Percentiles rank a stretch among this genome's conserved stretches.
Conservation (phyloP, 164 flowering plant species). For the Umbilicus rupestris region DNA sequence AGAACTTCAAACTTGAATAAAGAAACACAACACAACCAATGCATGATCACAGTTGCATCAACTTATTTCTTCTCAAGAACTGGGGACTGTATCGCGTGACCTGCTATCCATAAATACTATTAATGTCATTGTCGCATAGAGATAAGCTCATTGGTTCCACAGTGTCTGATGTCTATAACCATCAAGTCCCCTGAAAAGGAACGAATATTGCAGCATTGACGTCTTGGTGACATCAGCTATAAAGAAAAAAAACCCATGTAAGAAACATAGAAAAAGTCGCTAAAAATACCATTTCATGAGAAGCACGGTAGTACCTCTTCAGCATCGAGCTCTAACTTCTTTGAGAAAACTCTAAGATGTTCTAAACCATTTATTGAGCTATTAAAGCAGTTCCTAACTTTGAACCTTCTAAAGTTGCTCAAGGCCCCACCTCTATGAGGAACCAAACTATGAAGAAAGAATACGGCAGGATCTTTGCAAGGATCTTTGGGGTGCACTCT, state of each 20-base stretch:
- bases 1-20: background rate
- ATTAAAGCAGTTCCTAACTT: conserved; percentile 22
- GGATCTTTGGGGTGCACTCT: conserved; percentile 49
- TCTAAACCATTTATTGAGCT: conserved; percentile 24
- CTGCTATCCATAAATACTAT: background rate
- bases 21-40: background rate
- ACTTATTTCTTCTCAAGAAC: too few species aligned
- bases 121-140: conserved; percentile 29
- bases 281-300: background rate
- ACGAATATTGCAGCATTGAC: conserved; percentile 62
- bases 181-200: conserved; percentile 25
- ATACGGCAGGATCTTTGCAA: conserved; percentile 44
- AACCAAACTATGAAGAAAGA: conserved; percentile 38
- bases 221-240: conserved; percentile 53
- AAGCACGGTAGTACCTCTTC: conserved; percentile 35
- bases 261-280: background rate
- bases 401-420: conserved; percentile 35
- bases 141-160: conserved; percentile 47
- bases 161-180: conserved; percentile 42
- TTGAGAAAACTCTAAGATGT: conserved; percentile 35
- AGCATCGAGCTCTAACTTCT: conserved; percentile 30
- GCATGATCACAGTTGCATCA: background rate
- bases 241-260: background rate
- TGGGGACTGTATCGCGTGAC: background rate
- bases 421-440: conserved; percentile 18